Percentiles rank a stretch among this genome's conserved stretches.
Evolutionary conservation across 495 filamentous ascomycete genomes (phyloP).

Genomic region (Penicillium fimorum): DNA sequence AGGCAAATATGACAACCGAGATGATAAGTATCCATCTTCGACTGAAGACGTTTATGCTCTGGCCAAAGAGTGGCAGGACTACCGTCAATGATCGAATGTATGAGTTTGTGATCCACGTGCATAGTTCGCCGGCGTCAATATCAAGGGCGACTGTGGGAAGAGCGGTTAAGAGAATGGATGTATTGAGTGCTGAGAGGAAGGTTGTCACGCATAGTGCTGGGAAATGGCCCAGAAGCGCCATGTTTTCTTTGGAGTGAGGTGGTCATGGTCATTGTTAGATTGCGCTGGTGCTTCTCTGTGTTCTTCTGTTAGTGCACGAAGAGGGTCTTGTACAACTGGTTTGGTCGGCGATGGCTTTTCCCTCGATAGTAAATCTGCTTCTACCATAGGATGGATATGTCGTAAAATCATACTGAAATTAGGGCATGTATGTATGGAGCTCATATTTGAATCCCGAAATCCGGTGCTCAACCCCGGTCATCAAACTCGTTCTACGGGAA

Average conservation of each 20-base stretch:
- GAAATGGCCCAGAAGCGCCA: constrained; percentile 26
- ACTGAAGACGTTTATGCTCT: constrained; percentile 51
- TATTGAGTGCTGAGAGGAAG: constrained; percentile 35
- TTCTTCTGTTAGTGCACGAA: neutral
- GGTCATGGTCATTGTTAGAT: neutral
- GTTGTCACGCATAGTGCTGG: constrained; percentile 30
- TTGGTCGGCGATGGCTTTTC: neutral
- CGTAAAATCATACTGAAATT: neutral
- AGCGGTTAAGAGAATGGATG: constrained; percentile 40
- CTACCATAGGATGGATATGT: neutral
- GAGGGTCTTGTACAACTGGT: neutral
- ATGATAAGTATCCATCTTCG: constrained; percentile 42
- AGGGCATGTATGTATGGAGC: neutral
- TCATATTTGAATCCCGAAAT: neutral
- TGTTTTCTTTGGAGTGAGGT: neutral
- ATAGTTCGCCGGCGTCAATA: constrained; percentile 32
- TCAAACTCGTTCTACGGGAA: neutral
- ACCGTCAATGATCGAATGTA: constrained; percentile 36
- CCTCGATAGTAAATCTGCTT: neutral
- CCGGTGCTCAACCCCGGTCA: neutral
- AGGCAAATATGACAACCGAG: constrained; percentile 35
- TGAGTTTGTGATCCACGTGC: constrained; percentile 44
- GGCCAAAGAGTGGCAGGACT: constrained; percentile 32
- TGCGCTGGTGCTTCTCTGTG: neutral
- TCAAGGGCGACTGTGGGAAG: constrained; percentile 39